These are phyloP conservation scores for Dryas alaskensis DNA, from an alignment of 306 rosid species.

Conservation along the genomic window DNA sequence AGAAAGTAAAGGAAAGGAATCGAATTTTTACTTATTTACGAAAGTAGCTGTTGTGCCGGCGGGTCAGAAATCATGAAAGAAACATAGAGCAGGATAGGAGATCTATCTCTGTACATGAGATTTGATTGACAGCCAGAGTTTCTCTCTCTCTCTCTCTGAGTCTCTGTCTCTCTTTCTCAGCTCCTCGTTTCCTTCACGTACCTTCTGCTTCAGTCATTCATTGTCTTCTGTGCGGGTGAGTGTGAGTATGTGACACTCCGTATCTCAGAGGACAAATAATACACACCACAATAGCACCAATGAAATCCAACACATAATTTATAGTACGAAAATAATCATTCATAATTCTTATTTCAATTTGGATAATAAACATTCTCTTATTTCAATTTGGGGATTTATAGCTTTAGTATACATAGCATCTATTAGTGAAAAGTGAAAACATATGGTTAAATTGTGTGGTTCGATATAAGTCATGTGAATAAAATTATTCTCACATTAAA, in stretches of 20 bases:
- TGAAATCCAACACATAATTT: not conserved
- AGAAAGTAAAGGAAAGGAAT: slow-evolving; percentile 29
- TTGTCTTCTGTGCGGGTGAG: not conserved
- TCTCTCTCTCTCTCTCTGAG: slow-evolving; percentile 15
- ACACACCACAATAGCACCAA: not conserved
- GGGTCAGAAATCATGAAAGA: slow-evolving; percentile 53
- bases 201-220: not conserved
- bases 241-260: not conserved
- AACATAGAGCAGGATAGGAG: slow-evolving; percentile 15
- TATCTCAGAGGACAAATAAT: not conserved
- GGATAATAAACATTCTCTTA: too few relatives aligned
- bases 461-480: too few relatives aligned
- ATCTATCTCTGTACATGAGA: slow-evolving; percentile 24
- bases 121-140: slow-evolving; percentile 30
- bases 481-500: too few relatives aligned
- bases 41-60: slow-evolving; percentile 7
- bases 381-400: too few relatives aligned
- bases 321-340: too few relatives aligned
- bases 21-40: slow-evolving; percentile 21
- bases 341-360: too few relatives aligned
- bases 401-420: too few relatives aligned
- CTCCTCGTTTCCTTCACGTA: slow-evolving; percentile 32
- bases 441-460: too few relatives aligned
- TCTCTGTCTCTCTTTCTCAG: not conserved
- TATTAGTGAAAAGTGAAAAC: too few relatives aligned